Base-by-base conservation (phyloP, 306 rosid genomes). In the Lablab purpureus region DNA sequence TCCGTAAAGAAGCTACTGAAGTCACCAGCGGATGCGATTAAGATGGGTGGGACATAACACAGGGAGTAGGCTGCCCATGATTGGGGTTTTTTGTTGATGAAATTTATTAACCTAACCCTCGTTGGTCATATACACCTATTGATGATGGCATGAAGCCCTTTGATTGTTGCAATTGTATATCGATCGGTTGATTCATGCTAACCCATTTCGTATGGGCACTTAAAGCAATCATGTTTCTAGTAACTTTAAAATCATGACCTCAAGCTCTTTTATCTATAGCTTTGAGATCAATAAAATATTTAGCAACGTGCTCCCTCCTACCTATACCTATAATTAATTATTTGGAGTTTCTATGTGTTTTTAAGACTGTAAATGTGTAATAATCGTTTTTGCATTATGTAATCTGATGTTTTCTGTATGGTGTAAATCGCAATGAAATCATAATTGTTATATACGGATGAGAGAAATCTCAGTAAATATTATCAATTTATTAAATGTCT, bases 1-100 rank as follows among this genome's bases (percentile, higher is more conserved):
- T 82, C 98, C 0, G 79, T 94, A 71, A 94, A 94, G 90, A 94
- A 92, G 89, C 84, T 94, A 85, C 91, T 94, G 3, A 92, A 84
- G 86, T 84, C 97, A 50, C 98, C 97, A 2, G 86, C 72, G 34
- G 91, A 88, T 75, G 55, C 88, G 43, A 87, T 88, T 68, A 86
- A 74, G 65, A 86, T 87, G 93, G 87, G 87, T 10, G 88, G 85
- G 65, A 56, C 43, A n/a, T 66, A 47, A 84, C 55, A 8, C 47
- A 19, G 76, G 37, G 22, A 22, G 75, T 10, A 10, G 6, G 36
- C 45, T 25, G 25, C 73, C 80, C 60, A 37, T 65, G 49, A 66
- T 12, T 60, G 46, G 22, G 28, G 47, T 3, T 23, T 80, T 84
- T 41, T 25, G 22, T 55, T 9, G 62, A 56, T 66, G 17, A 72